Evolutionary conservation across 768 basidiomycete genomes (phyloP).

Genomic region (Boletus barrowsii): DNA sequence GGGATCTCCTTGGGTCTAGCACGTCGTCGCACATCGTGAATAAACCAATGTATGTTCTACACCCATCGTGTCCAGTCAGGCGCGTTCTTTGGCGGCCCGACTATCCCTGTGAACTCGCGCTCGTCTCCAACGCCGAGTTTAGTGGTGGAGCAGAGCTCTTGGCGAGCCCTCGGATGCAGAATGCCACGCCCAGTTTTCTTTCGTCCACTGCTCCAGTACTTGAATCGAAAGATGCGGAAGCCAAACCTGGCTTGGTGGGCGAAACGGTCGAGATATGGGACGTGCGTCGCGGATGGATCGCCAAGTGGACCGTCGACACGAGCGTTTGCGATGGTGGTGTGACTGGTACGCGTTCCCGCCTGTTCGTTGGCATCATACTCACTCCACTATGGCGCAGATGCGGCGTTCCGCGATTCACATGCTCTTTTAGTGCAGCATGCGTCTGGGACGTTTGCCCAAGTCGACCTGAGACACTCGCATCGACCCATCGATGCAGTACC

Average conservation of each 20-base stretch:
- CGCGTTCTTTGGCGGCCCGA: slow-evolving; percentile 75
- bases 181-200: slow-evolving; percentile 20
- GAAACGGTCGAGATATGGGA: slow-evolving; percentile 86
- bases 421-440: slow-evolving; percentile 70
- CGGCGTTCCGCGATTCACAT: slow-evolving; percentile 68
- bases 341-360: slow-evolving; percentile 49
- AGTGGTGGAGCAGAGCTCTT: slow-evolving; percentile 32
- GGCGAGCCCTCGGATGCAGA: slow-evolving; percentile 30
- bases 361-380: neutral
- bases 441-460: slow-evolving; percentile 75
- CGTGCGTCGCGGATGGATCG: slow-evolving; percentile 73
- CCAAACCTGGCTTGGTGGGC: slow-evolving; percentile 28
- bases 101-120: slow-evolving; percentile 70
- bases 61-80: slow-evolving; percentile 72
- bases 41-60: slow-evolving; percentile 66
- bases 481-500: slow-evolving; percentile 68
- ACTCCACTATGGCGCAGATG: slow-evolving; percentile 41
- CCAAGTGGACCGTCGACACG: slow-evolving; percentile 75
- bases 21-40: slow-evolving; percentile 54
- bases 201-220: slow-evolving; percentile 1
- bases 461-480: slow-evolving; percentile 64
- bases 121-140: slow-evolving; percentile 65
- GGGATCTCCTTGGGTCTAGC: slow-evolving; percentile 52
- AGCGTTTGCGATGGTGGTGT: slow-evolving; percentile 68
- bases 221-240: slow-evolving; percentile 17